Base-by-base conservation (phyloP, 2,329 filamentous ascomycete genomes). In the Amesomyces nigricolor region DNA sequence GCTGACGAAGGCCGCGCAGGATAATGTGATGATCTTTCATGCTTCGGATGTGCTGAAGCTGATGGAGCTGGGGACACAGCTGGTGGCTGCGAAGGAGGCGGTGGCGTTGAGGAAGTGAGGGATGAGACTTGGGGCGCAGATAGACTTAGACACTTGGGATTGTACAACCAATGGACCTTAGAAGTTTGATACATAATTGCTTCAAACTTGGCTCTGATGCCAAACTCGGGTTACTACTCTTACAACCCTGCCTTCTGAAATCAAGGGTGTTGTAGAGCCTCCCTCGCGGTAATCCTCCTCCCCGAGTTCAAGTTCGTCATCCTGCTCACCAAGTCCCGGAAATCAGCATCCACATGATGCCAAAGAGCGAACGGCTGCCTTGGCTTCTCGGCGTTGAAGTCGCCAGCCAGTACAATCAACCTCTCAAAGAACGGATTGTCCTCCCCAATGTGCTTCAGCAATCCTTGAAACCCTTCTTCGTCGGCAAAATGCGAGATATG, bases 281-380 rank as follows among this genome's bases (percentile, higher is more conserved):
- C 53, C 13, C 46, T 14, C 6, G 61, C 56, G 1, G 40, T 55
- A n/a, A 60, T 63, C 47, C 61, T 59, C 32, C 22, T 56, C 14
- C 17, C n/a, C 16, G 59, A 58, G 47, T 59, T 54, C 37, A 62
- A 14, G 14, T 43, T 57, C 3, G 61, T 57, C 58, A 61, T 60
- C 53, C 57, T 57, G 1, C 4, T 22, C 10, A 60, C 38, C 14
- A 62, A 11, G 42, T 60, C 56, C 30, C 54, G 39, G 38, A 61
- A 50, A 2, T 49, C 42, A 16, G 29, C 5, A 6, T 60, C 56
- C 7, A 57, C 38, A 29, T 45, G 35, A 10, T 54, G 16, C 49
- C 49, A 49, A 2, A 40, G 2, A 4, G 35, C 10, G 16, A 57
- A 53, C 9, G 51, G 47, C 38, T 30, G 19, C 13, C 55, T 46